phyloP scores from a whole-genome alignment of 768 basidiomycete species.

The Rhizopogon vesiculosus region DNA sequence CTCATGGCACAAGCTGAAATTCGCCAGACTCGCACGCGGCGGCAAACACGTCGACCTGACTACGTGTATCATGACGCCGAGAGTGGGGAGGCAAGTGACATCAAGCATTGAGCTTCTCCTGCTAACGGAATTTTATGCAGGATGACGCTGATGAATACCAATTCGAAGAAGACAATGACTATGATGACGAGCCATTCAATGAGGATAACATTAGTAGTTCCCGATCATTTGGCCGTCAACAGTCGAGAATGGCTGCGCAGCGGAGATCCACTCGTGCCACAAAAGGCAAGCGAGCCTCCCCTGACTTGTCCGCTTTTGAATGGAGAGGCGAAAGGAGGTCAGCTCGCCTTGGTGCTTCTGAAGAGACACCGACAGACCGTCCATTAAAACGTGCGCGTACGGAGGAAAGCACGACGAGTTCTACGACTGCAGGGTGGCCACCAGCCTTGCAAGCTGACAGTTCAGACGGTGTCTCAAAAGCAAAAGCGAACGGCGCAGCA shows the following conservation, averaged over 20 bases:
- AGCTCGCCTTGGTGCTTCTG: conserved; percentile 52
- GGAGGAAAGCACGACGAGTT: conserved; percentile 62
- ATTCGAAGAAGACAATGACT: conserved; percentile 59
- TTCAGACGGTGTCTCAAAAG: conserved; percentile 32
- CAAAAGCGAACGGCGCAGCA: conserved; percentile 57
- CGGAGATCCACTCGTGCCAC: conserved; percentile 54
- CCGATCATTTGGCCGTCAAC: conserved; percentile 36
- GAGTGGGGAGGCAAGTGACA: conserved; percentile 47
- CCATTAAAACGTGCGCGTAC: conserved; percentile 73
- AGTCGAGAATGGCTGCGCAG: conserved; percentile 28
- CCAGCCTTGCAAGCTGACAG: conserved; percentile 20
- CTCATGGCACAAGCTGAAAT: conserved; percentile 72
- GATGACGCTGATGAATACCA: conserved; percentile 67
- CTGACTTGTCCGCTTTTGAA: conserved; percentile 43
- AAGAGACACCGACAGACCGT: conserved; percentile 46
- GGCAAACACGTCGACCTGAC: conserved; percentile 68
- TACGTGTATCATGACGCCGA: conserved; percentile 74
- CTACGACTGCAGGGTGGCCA: conserved; percentile 35
- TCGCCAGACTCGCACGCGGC: conserved; percentile 73
- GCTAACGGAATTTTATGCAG: conserved; percentile 22
- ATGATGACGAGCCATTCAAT: conserved; percentile 52
- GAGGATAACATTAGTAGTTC: conserved; percentile 37
- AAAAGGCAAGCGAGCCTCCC: conserved; percentile 47
- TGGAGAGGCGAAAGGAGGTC: conserved; percentile 81
- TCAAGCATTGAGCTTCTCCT: conserved; percentile 14